A percentile compares a stretch with the other conserved stretches of the same genome.
phyloP scores from a whole-genome alignment of 2,329 filamentous ascomycete genomes.

The Botrytis galanthina region DNA sequence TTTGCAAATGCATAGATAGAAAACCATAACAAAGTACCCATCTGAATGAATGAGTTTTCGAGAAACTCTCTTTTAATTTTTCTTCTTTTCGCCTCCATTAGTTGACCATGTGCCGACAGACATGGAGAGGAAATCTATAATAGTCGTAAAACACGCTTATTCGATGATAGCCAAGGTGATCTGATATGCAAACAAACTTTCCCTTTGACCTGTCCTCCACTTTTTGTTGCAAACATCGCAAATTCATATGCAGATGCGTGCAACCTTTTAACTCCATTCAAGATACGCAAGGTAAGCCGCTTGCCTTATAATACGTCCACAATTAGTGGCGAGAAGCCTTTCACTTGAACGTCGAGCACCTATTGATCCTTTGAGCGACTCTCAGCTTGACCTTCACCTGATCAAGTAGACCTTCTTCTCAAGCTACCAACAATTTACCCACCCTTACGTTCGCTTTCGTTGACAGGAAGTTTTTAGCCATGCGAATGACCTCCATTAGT shows the following conservation, averaged over 20 bases:
- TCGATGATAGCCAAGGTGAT: slow-evolving; percentile 15
- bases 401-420: neutral
- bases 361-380: neutral
- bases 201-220: neutral
- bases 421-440: slow-evolving; percentile 44
- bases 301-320: neutral
- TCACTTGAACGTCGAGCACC: neutral
- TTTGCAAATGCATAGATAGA: slow-evolving; percentile 36
- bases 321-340: neutral
- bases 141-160: slow-evolving; percentile 9
- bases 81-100: slow-evolving; percentile 16
- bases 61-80: slow-evolving; percentile 19
- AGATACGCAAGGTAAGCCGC: neutral
- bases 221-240: neutral
- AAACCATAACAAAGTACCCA: slow-evolving; percentile 28
- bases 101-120: slow-evolving; percentile 9
- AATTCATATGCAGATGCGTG: neutral
- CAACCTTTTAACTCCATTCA: neutral
- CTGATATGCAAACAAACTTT: slow-evolving; percentile 17
- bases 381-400: neutral
- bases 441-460: slow-evolving; percentile 61
- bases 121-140: slow-evolving; percentile 21
- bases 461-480: slow-evolving; percentile 55
- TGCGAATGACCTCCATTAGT: slow-evolving; percentile 44
- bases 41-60: slow-evolving; percentile 22